These are phyloP conservation scores for Asterochloris erici DNA, from an alignment of 139 green algal genomes.

Conservation along the genomic window DNA sequence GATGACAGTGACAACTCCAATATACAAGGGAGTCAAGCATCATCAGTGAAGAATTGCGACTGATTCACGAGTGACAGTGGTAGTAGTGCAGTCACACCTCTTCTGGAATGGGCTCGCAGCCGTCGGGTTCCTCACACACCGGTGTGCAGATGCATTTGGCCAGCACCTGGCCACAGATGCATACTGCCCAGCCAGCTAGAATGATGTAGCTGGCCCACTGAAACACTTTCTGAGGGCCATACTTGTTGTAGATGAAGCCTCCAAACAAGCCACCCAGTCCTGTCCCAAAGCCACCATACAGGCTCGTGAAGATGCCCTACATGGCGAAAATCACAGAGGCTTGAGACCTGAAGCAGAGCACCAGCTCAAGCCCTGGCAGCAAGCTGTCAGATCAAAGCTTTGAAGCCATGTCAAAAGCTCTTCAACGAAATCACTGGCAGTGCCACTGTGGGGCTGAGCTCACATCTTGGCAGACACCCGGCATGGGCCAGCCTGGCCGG, in stretches of 20 bases:
- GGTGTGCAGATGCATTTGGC: slow-evolving; percentile 2
- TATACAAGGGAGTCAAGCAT: too few relatives aligned
- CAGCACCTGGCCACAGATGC: background rate
- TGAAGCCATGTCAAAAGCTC: too few relatives aligned
- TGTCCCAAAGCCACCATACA: slow-evolving; percentile 28
- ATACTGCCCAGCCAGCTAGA: slow-evolving; percentile 14
- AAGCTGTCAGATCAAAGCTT: background rate
- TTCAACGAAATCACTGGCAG: too few relatives aligned
- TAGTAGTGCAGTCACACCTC: too few relatives aligned
- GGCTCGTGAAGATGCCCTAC: slow-evolving; percentile 34
- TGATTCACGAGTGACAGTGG: too few relatives aligned
- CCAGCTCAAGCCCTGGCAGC: background rate
- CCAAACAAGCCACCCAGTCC: slow-evolving; percentile 34
- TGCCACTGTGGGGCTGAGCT: too few relatives aligned
- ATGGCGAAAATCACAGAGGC: background rate
- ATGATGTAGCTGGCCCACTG: slow-evolving; percentile 2
- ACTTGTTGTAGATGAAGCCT: slow-evolving; percentile 22
- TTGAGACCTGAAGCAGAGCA: too few relatives aligned
- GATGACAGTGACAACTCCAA: too few relatives aligned
- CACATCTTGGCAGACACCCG: background rate
- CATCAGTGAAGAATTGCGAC: too few relatives aligned
- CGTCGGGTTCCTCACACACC: too few relatives aligned
- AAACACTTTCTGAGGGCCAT: slow-evolving; percentile 29
- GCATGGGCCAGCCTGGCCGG: background rate
- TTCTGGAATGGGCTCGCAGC: too few relatives aligned